Evolutionary conservation across 805 yeast genomes (phyloP).

Genomic region (Scheffersomyces coipomensis): DNA sequence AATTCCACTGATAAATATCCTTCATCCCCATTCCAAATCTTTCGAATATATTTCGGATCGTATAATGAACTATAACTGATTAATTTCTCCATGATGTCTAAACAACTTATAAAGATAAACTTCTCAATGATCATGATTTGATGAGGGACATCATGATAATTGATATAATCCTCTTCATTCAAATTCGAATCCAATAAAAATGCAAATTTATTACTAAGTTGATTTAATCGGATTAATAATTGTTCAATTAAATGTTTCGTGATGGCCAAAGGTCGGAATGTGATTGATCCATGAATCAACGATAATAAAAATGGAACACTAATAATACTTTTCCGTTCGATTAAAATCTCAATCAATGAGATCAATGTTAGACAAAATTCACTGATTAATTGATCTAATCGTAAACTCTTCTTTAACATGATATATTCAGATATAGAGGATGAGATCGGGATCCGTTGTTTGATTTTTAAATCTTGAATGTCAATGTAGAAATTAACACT

Average conservation of each 20-base stretch:
- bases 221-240: conserved; percentile 14
- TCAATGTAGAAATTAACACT: conserved; percentile 21
- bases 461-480: conserved; percentile 18
- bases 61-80: conserved; percentile 23
- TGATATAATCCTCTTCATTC: conserved; percentile 25
- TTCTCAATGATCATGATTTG: conserved; percentile 42
- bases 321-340: conserved; percentile 21
- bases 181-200: conserved; percentile 25
- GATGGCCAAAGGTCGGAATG: conserved; percentile 64
- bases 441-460: conserved; percentile 29
- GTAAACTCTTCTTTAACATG: conserved; percentile 38
- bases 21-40: conserved; percentile 18
- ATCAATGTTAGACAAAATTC: conserved; percentile 29
- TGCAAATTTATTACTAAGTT: conserved; percentile 16
- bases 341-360: conserved; percentile 27
- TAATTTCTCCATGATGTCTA: conserved; percentile 57
- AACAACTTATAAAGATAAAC: conserved; percentile 46
- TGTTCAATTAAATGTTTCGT: conserved; percentile 25
- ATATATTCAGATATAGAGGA: conserved; percentile 40
- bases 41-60: conserved; percentile 16
- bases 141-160: conserved; percentile 30
- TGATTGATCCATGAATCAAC: conserved; percentile 52
- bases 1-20: conserved; percentile 30
- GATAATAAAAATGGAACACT: conserved; percentile 63
- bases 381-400: conserved; percentile 51